Evolutionary conservation across 306 rosid species (phyloP).

Genomic region (Quercus parvula): DNA sequence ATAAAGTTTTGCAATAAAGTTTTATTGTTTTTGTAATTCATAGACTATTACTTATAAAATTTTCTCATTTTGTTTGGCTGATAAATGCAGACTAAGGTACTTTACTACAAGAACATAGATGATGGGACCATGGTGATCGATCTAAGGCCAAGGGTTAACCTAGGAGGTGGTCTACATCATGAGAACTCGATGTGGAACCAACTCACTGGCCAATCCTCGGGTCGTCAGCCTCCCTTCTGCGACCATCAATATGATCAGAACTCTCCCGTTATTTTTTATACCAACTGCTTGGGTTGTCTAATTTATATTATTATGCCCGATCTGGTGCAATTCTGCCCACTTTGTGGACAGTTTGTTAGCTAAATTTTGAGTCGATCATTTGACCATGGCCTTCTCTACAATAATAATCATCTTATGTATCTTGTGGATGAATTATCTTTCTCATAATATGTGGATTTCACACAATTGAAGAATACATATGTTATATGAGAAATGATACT

Average conservation of each 20-base stretch:
- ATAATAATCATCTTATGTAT: too few relatives aligned
- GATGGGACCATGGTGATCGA: background rate
- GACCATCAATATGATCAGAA: background rate
- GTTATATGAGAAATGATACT: too few relatives aligned
- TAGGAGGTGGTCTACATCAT: background rate
- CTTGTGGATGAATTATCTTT: too few relatives aligned
- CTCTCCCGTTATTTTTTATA: background rate
- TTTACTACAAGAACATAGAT: background rate
- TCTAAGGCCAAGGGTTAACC: constrained; percentile 7
- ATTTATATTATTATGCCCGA: constrained; percentile 7
- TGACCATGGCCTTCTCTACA: too few relatives aligned
- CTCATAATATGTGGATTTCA: too few relatives aligned
- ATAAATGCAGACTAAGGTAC: background rate
- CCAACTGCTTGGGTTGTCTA: constrained; percentile 1
- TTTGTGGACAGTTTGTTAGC: background rate
- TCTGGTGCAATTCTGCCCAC: constrained; percentile 1
- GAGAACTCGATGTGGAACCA: background rate
- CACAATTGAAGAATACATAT: too few relatives aligned
- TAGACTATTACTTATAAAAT: too few relatives aligned
- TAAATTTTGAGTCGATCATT: background rate
- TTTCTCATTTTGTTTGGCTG: background rate
- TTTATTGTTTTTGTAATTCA: too few relatives aligned
- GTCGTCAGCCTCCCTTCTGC: too few relatives aligned
- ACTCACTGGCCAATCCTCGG: background rate
- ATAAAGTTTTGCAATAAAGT: too few relatives aligned